phyloP scores from a whole-genome alignment of 208 protist genomes.

The Leishmania mexicana region DNA sequence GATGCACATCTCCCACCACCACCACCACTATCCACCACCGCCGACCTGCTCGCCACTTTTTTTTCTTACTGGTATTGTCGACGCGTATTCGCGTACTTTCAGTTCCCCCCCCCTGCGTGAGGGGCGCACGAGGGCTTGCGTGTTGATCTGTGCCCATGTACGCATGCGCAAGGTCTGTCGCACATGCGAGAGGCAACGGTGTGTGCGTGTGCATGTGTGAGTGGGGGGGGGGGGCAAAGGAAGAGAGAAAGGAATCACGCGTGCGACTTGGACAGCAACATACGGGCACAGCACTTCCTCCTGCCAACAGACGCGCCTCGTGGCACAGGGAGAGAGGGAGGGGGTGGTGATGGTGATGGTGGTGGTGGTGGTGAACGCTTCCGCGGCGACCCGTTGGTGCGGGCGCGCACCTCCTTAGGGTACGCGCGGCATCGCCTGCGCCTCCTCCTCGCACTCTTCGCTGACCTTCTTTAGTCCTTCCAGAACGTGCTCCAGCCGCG shows the following conservation, averaged over 20 bases:
- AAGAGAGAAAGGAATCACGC: background rate
- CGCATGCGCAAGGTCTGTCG: background rate
- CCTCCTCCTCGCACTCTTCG: slow-evolving; percentile 22
- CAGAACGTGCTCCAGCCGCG: slow-evolving; percentile 35
- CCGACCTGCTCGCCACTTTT: background rate
- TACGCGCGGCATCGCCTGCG: background rate
- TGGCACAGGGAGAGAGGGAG: background rate
- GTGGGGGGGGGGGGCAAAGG: background rate
- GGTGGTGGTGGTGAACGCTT: background rate
- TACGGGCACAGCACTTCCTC: background rate
- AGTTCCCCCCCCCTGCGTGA: background rate
- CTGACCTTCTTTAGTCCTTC: slow-evolving; percentile 49
- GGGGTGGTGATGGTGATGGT: no score
- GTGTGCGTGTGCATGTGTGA: background rate
- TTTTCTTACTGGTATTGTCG: background rate
- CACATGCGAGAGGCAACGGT: background rate
- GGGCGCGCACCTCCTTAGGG: background rate
- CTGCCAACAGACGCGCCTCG: background rate
- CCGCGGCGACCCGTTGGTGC: background rate
- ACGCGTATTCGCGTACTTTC: background rate
- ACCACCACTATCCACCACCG: background rate
- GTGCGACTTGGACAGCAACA: background rate
- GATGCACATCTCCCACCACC: background rate
- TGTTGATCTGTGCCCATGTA: background rate
- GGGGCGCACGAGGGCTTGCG: background rate